Base-by-base conservation (phyloP, 371 early-diverging fungal species). In the Rhizomucor pusillus region DNA sequence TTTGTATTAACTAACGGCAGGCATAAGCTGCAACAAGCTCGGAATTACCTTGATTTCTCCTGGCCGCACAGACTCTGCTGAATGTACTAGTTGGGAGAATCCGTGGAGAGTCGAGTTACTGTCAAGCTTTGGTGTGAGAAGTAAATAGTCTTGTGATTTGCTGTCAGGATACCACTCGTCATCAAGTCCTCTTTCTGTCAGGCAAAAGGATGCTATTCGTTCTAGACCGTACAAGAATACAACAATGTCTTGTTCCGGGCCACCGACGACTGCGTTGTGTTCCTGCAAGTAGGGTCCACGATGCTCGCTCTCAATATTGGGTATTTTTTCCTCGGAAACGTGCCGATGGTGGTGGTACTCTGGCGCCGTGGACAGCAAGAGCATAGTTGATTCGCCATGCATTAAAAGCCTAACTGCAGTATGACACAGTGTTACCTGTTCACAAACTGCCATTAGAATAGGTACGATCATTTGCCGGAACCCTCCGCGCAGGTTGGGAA, bases 181-280 rank as follows among this genome's bases (percentile, higher is more conserved):
- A 13, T 43, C 55, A 1, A 75, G 34, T 5, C 44, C 14, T 3
- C 71, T 70, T 24, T 86, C 84, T 11, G 69, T 66, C 54, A 91
- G 56, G 56, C 86, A 81, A 54, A 82, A 87, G 56, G 79, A 71
- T 22, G 88, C 46, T 34, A 87, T 68, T 43, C 78, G 75, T 62
- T 89, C 87, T 11, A 91, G 55, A 10, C 87, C 88, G 36, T 74
- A 67, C 53, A 89, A 61, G 29, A 88, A 74, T 12, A 80, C 72
- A 37, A 86, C 56, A 25, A 81, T 64, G 45, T 87, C 85, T 49
- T 73, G 73, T 47, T 80, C 82, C 16, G 77, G 65, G 5, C 65
- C 59, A 11, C 66, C 57, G 14, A 50, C 47, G 12, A 59, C 50
- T 5, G 62, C 60, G 20, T 55, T 51, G 24, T 47, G 46, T 45